Percentiles rank a stretch among this genome's conserved stretches.
These are phyloP conservation scores for Dictyostelium purpureum DNA, from an alignment of 78 protist species.

Conservation along the genomic window DNA sequence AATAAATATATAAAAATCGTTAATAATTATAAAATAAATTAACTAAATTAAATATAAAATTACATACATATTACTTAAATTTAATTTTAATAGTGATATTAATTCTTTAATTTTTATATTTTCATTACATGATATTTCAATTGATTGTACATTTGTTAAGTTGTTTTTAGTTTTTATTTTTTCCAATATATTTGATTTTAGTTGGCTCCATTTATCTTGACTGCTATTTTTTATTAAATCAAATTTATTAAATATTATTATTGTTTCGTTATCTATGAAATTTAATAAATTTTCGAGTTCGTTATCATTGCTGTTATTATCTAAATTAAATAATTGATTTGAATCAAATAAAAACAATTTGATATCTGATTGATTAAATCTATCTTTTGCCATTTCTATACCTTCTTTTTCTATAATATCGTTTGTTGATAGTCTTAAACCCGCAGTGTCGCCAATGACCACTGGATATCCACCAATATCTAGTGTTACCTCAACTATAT, in stretches of 20 bases:
- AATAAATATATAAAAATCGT: neutral
- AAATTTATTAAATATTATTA: slow-evolving; percentile 56
- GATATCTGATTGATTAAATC: slow-evolving; percentile 27
- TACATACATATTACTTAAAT: slow-evolving; percentile 16
- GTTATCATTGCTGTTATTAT: neutral
- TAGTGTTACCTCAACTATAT: slow-evolving; percentile 87
- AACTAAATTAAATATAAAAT: neutral
- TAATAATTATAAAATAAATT: neutral
- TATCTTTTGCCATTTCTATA: slow-evolving; percentile 78
- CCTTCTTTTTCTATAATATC: slow-evolving; percentile 87
- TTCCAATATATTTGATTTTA: neutral
- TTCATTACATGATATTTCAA: slow-evolving; percentile 38
- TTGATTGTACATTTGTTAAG: neutral
- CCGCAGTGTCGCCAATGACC: slow-evolving; percentile 92
- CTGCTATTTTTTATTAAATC: neutral
- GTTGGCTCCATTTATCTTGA: neutral
- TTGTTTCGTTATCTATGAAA: slow-evolving; percentile 27
- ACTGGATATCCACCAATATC: slow-evolving; percentile 92
- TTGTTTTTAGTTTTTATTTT: neutral
- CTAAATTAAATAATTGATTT: neutral
- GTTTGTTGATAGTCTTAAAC: slow-evolving; percentile 67
- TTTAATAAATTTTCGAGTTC: neutral
- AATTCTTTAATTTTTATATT: slow-evolving; percentile 4
- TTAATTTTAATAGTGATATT: neutral
- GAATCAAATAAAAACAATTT: slow-evolving; percentile 27